Evolutionary conservation across 805 yeast species (phyloP), one percentile per base, ranked within the genome.

Genomic region (Debaryomyces prosopidis): DNA sequence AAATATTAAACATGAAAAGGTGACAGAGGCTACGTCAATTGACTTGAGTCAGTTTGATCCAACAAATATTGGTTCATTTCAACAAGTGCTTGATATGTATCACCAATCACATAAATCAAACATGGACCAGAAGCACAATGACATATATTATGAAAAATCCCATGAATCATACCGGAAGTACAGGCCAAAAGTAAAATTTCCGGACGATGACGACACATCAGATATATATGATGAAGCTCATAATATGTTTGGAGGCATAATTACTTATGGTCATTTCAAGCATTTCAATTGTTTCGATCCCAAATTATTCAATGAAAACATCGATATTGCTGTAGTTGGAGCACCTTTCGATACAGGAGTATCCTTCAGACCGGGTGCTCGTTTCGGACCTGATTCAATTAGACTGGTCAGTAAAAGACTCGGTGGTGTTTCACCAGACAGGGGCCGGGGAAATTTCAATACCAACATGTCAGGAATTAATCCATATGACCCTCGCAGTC

Each of bases 231-330:
- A 46, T 20, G 52, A 49, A 4, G 3, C 41, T 2, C 5, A 5
- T 1, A 54, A 49, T 20, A 42, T 65, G 43, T 77, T 76, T 52
- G 79, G 82, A 2, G 84, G 84, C 3, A 73, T 80, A 31, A 66
- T 76, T 16, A 75, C 84, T 1, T 81, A 77, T 63, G 86, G 79
- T 1, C 81, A 78, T 45, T 62, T 75, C 38, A 66, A 73, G 8
- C 62, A 66, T 37, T 68, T 70, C 47, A 65, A 76, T 49, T 81
- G 85, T 55, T 80, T 75, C 55, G 67, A 73, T 43, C 69, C 71
- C 51, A 28, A 48, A 18, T 28, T 34, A 10, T 19, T 57, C 50
- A 37, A 57, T 47, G 39, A 53, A 51, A 39, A 51, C 44, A 11
- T 63, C 55, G 56, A 62, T 54, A 53, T 62, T 50, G 58, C 62